Evolutionary conservation across 179 eudicot genomes (phyloP).

Genomic region (Monotropa hypopitys): DNA sequence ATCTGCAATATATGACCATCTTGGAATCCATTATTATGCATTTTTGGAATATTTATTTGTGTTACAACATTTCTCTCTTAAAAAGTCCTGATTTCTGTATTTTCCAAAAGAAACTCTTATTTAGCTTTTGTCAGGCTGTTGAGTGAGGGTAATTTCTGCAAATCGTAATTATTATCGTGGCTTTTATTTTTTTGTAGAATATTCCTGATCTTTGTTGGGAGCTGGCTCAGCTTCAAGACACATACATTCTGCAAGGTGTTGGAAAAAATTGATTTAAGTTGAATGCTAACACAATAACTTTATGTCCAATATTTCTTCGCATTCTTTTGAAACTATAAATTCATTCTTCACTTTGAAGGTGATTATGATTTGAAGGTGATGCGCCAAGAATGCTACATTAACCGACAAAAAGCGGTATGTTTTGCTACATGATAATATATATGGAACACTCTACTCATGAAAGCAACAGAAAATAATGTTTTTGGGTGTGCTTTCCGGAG

Average conservation of each 20-base stretch:
- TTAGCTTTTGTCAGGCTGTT: neutral
- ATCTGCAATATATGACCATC: neutral
- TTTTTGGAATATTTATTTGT: neutral
- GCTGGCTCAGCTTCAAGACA: slow-evolving; percentile 97
- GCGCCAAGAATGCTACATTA: slow-evolving; percentile 93
- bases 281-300: neutral
- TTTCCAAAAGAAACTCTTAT: neutral
- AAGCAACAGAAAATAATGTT: neutral
- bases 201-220: slow-evolving; percentile 97
- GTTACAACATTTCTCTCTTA: neutral
- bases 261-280: slow-evolving; percentile 6
- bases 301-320: neutral
- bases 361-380: slow-evolving; percentile 97
- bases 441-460: neutral
- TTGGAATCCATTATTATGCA: neutral
- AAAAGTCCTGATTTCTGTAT: neutral
- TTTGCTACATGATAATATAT: neutral
- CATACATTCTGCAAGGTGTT: slow-evolving; percentile 93
- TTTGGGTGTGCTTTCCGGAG: neutral
- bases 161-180: neutral
- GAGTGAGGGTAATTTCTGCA: neutral
- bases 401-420: slow-evolving; percentile 84
- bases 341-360: slow-evolving; percentile 32
- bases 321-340: neutral
- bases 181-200: slow-evolving; percentile 36